Percentiles rank a stretch among this genome's conserved stretches.
Evolutionary conservation across 208 protist genomes (phyloP).

Genomic region (Eutreptiella sp.): DNA sequence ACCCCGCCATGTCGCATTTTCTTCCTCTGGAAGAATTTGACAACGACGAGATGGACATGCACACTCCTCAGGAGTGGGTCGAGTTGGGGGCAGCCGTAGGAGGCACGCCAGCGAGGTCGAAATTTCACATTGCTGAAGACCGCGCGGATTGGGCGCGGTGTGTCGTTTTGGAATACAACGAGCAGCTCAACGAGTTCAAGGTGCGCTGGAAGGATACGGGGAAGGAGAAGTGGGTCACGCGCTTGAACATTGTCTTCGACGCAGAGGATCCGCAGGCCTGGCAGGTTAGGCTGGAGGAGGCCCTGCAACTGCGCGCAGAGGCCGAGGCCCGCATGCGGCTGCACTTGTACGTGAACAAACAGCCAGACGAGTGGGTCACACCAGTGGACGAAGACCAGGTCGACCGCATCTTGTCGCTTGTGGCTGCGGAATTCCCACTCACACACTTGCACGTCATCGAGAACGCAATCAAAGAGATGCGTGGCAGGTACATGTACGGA

Average conservation of each 20-base stretch:
- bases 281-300: conserved; percentile 57
- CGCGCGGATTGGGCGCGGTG: conserved; percentile 56
- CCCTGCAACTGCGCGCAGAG: conserved; percentile 56
- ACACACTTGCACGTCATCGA: conserved; percentile 62
- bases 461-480: conserved; percentile 55
- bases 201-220: conserved; percentile 67
- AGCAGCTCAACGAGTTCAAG: conserved; percentile 49
- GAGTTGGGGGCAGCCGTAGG: conserved; percentile 22
- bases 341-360: conserved; percentile 62
- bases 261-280: conserved; percentile 60
- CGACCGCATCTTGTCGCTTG: conserved; percentile 65
- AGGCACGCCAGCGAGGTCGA: conserved; percentile 67
- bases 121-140: conserved; percentile 48
- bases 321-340: conserved; percentile 62
- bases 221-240: conserved; percentile 72
- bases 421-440: conserved; percentile 64
- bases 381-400: conserved; percentile 69
- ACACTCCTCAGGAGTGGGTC: conserved; percentile 69
- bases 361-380: conserved; percentile 45
- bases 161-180: conserved; percentile 62
- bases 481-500: conserved; percentile 63
- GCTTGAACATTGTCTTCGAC: conserved; percentile 81
- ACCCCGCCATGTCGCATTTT: conserved; percentile 45
- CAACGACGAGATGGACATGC: conserved; percentile 52
- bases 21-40: conserved; percentile 78